Evolutionary conservation across 495 filamentous ascomycete genomes (phyloP).

Genomic region (Alectoria sarmentosa): DNA sequence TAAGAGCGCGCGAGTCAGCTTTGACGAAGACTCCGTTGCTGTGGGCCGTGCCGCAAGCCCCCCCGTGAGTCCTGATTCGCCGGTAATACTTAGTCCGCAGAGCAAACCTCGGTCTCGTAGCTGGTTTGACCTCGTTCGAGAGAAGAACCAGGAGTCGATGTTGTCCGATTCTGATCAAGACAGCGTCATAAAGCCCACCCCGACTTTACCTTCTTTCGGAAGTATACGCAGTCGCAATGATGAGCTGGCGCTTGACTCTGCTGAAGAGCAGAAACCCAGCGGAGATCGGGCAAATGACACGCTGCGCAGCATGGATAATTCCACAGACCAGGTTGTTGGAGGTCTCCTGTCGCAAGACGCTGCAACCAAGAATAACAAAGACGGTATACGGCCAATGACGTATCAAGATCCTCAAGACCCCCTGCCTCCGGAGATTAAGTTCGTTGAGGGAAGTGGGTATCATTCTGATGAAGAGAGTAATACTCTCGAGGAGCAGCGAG

Average conservation of each 20-base stretch:
- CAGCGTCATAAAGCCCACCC: slow-evolving; percentile 64
- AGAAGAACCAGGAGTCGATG: slow-evolving; percentile 40
- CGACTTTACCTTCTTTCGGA: slow-evolving; percentile 75
- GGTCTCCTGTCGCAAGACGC: slow-evolving; percentile 50
- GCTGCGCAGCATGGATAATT: slow-evolving; percentile 10
- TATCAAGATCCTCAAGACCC: slow-evolving; percentile 44
- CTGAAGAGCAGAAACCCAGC: slow-evolving; percentile 6
- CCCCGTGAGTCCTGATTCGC: slow-evolving; percentile 44
- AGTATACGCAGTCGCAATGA: slow-evolving; percentile 54
- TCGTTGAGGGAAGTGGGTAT: slow-evolving; percentile 52
- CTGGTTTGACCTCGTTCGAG: slow-evolving; percentile 16
- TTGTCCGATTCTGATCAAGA: slow-evolving; percentile 49
- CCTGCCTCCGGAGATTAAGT: slow-evolving; percentile 59
- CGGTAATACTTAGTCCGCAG: slow-evolving; percentile 41
- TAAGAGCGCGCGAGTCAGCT: slow-evolving; percentile 74
- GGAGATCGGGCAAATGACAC: slow-evolving; percentile 9
- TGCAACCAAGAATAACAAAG: slow-evolving; percentile 33
- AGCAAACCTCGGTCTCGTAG: slow-evolving; percentile 29
- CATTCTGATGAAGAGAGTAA: slow-evolving; percentile 36
- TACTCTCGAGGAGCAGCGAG: slow-evolving; percentile 12
- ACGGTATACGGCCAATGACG: slow-evolving; percentile 28
- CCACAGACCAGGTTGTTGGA: slow-evolving; percentile 54
- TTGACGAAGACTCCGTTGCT: slow-evolving; percentile 64
- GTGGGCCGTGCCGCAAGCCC: slow-evolving; percentile 53
- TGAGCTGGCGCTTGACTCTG: slow-evolving; percentile 23